These are phyloP conservation scores for Toxicodendron radicans DNA, from an alignment of 345 rosid genomes.

Conservation along the genomic window DNA sequence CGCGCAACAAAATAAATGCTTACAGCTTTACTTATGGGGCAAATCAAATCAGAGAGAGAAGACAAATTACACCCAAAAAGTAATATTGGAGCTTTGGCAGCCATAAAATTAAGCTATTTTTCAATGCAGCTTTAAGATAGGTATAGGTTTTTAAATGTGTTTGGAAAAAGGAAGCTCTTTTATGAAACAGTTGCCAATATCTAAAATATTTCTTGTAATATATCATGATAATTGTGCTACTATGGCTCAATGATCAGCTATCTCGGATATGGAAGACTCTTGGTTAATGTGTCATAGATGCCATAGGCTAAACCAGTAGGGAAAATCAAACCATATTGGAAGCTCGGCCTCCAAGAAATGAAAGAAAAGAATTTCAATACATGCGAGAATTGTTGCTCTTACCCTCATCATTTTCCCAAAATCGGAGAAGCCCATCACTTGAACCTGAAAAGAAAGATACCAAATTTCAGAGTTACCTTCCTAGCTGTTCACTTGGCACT, in stretches of 20 bases:
- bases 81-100: too few relatives aligned
- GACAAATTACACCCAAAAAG: too few relatives aligned
- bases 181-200: not conserved
- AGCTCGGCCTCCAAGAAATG: not conserved
- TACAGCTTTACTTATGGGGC: not conserved
- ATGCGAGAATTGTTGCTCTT: constrained; percentile 22
- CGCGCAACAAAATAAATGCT: not conserved
- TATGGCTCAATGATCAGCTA: not conserved
- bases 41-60: too few relatives aligned
- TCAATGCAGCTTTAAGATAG: constrained; percentile 9
- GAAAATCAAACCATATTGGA: constrained; percentile 2
- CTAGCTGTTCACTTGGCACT: constrained; percentile 7
- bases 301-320: constrained; percentile 7
- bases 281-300: not conserved
- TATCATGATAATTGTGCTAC: not conserved
- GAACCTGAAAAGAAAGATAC: constrained; percentile 63
- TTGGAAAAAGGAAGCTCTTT: not conserved
- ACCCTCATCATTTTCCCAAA: constrained; percentile 98
- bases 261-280: not conserved
- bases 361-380: not conserved
- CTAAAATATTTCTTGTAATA: not conserved
- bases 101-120: not conserved
- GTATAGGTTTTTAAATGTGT: not conserved
- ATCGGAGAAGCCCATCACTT: constrained; percentile 93
- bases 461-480: constrained; percentile 18